Conservation (phyloP, 352 stramenopile genomes). For the Pythium aquatile region DNA sequence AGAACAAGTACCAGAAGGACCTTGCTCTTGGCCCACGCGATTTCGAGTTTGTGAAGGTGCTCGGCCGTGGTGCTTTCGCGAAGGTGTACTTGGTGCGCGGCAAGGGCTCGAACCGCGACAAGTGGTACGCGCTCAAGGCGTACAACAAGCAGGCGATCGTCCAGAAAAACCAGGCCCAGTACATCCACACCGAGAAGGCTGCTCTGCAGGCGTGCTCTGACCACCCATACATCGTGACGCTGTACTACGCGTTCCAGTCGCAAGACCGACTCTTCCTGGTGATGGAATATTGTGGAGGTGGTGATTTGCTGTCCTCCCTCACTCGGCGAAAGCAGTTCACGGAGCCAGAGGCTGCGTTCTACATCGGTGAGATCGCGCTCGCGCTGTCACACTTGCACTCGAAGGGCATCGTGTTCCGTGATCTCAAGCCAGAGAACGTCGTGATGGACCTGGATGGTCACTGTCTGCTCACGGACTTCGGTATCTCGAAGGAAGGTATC, state of each 20-base stretch:
- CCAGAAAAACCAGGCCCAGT: constrained; percentile 87
- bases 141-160: constrained; percentile 90
- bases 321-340: constrained; percentile 81
- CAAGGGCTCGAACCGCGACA: constrained; percentile 83
- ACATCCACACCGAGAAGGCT: constrained; percentile 85
- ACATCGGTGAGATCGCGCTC: constrained; percentile 83
- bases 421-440: constrained; percentile 86
- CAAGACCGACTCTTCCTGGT: constrained; percentile 81
- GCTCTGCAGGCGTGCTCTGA: constrained; percentile 80
- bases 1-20: constrained; percentile 90
- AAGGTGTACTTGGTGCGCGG: constrained; percentile 85
- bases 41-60: constrained; percentile 87
- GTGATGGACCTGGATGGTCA: constrained; percentile 85
- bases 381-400: constrained; percentile 82
- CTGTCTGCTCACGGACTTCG: constrained; percentile 81
- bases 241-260: constrained; percentile 86
- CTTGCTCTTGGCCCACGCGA: constrained; percentile 76
- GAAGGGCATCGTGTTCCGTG: constrained; percentile 87
- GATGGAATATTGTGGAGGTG: constrained; percentile 86
- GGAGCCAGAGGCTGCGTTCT: constrained; percentile 76
- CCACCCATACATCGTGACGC: constrained; percentile 83
- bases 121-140: constrained; percentile 85
- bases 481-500: constrained; percentile 86
- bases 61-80: constrained; percentile 78
- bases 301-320: constrained; percentile 72